phyloP scores from a whole-genome alignment of 768 basidiomycete genomes.

The Lentinula raphanica region DNA sequence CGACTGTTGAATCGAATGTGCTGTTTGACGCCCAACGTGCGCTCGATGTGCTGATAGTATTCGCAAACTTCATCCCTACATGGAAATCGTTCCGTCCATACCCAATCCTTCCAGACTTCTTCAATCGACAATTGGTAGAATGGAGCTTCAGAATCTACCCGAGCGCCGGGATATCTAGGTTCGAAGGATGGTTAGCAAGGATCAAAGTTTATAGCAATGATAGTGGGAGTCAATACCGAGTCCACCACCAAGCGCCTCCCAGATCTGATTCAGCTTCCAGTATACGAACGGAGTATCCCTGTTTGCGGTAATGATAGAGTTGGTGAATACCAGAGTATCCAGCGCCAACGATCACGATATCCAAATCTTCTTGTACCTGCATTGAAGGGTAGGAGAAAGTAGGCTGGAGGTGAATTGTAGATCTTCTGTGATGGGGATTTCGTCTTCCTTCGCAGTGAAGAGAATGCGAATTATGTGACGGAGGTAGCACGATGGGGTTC shows the following conservation, averaged over 20 bases:
- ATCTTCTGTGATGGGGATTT: background rate
- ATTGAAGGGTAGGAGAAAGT: background rate
- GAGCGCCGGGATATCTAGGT: slow-evolving; percentile 20
- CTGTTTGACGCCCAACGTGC: slow-evolving; percentile 20
- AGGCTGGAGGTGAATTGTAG: background rate
- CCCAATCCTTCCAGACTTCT: slow-evolving; percentile 23
- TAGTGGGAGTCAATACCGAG: background rate
- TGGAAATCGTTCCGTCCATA: slow-evolving; percentile 7
- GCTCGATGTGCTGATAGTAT: slow-evolving; percentile 20
- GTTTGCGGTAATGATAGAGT: slow-evolving; percentile 1
- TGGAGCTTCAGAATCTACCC: slow-evolving; percentile 20
- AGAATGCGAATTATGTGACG: no score
- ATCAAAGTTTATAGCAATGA: background rate
- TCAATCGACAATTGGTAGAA: slow-evolving; percentile 20
- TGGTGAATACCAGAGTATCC: slow-evolving; percentile 20
- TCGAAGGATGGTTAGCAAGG: slow-evolving; percentile 8
- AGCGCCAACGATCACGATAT: slow-evolving; percentile 21
- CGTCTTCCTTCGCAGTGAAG: background rate
- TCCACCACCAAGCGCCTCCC: slow-evolving; percentile 19
- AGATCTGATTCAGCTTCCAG: slow-evolving; percentile 14
- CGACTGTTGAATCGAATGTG: slow-evolving; percentile 19
- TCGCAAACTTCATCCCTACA: slow-evolving; percentile 14
- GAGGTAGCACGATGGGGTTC: no score
- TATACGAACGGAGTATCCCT: slow-evolving; percentile 1
- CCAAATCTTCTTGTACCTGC: background rate